Evolutionary conservation across 1,284 basidiomycete genomes (phyloP), one percentile per base, ranked within the genome.

Genomic region (Ceratobasidium sp.): DNA sequence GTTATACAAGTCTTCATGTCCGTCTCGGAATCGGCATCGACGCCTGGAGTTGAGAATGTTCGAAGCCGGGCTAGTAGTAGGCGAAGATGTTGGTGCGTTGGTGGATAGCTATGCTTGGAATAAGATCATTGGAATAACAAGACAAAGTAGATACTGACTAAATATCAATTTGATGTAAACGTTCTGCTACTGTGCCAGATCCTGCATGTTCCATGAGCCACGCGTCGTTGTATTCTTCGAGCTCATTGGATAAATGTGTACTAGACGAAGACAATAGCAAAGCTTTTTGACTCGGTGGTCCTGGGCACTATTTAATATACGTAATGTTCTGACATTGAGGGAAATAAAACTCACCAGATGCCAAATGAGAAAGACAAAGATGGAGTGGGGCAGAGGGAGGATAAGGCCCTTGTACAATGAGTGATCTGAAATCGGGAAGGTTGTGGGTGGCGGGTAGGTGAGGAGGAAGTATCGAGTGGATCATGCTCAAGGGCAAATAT

Each of bases 301-400:
- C 66, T 71, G 22, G 7, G 29, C 27, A 11, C 59, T 24, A 22
- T 27, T 62, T 27, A 62, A 47, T 62, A n/a, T 8, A n/a, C 11
- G 6, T 15, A 4, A 24, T 14, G 19, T 22, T 45, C 24, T 29
- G 1, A 24, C 17, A 62, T 22, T 3, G 19, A 45, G 41, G 15
- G 15, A 41, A 60, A n/a, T n/a, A 1, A 60, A 78, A 17, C 82
- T 77, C 14, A 83, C 76, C 76, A n/a, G 51, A 54, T 22, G 71
- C 57, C 47, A 80, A 65, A 56, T 85, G 83, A 1, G 90, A 90
- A 31, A 92, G 80, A 33, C 84, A 84, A 29, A 90, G 81, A 80
- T 89, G 85, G 78, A 93, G 81, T 54, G 88, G 87, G 74, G 90
- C 86, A 73, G 87, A 87, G 76, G 89, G 79, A 74, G 87, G 85